Evolutionary conservation across 768 basidiomycete genomes (phyloP).

Genomic region (Mycena polygramma): DNA sequence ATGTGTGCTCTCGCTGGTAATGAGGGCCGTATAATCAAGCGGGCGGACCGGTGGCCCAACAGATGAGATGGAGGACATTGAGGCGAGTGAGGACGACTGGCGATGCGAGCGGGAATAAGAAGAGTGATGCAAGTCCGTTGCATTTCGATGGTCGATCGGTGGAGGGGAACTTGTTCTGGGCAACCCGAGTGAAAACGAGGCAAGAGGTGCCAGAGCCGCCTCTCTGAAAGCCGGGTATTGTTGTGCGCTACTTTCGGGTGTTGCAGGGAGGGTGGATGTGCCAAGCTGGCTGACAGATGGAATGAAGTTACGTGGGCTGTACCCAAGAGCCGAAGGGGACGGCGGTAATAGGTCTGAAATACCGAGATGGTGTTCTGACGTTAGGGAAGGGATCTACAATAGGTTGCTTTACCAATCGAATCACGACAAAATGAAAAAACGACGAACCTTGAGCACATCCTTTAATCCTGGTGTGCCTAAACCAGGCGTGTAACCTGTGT

Average conservation of each 20-base stretch:
- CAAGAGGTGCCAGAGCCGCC: slow-evolving; percentile 39
- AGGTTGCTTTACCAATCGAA: slow-evolving; percentile 11
- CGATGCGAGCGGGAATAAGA: slow-evolving; percentile 35
- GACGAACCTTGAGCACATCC: slow-evolving; percentile 77
- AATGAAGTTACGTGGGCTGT: slow-evolving; percentile 52
- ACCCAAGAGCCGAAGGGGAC: slow-evolving; percentile 68
- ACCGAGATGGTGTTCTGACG: slow-evolving; percentile 78
- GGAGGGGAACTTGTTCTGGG: slow-evolving; percentile 50
- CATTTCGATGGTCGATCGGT: slow-evolving; percentile 41
- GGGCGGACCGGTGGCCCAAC: slow-evolving; percentile 67
- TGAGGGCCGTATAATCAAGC: slow-evolving; percentile 75
- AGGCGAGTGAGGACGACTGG: slow-evolving; percentile 49
- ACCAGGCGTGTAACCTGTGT: slow-evolving; percentile 47
- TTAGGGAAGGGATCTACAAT: slow-evolving; percentile 71
- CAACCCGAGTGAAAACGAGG: slow-evolving; percentile 54
- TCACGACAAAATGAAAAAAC: neutral
- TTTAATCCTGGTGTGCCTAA: slow-evolving; percentile 71
- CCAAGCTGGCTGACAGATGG: slow-evolving; percentile 56
- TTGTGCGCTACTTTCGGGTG: slow-evolving; percentile 32
- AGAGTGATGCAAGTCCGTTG: slow-evolving; percentile 27
- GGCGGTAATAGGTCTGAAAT: slow-evolving; percentile 80
- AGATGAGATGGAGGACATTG: slow-evolving; percentile 44
- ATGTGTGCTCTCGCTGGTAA: slow-evolving; percentile 71
- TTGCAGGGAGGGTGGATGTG: slow-evolving; percentile 41
- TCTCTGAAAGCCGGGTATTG: slow-evolving; percentile 41